Conservation (phyloP, 2,329 filamentous ascomycete genomes). For the Trichoderma sp. region DNA sequence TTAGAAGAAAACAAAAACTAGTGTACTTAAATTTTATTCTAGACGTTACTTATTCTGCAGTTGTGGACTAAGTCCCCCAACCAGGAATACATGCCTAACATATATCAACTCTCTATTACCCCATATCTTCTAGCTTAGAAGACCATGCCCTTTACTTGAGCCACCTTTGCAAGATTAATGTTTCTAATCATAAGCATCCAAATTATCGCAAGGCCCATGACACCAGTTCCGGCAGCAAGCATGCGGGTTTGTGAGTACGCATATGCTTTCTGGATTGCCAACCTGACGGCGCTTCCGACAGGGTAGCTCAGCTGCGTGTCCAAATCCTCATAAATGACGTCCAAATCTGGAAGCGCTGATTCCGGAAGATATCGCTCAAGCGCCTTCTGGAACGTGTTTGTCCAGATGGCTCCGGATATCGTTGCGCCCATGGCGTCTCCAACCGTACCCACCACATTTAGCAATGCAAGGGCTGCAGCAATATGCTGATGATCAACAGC, state of each 20-base stretch:
- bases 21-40: not conserved
- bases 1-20: not conserved
- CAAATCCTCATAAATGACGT: constrained; percentile 47
- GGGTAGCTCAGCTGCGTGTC: constrained; percentile 41
- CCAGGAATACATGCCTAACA: not conserved
- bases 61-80: not conserved
- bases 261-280: constrained; percentile 50
- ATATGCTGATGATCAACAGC: constrained; percentile 56
- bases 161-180: constrained; percentile 34
- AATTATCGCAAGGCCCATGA: constrained; percentile 32
- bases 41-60: not conserved
- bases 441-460: constrained; percentile 47
- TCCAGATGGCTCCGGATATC: constrained; percentile 46
- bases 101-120: not conserved
- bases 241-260: constrained; percentile 47
- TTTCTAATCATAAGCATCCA: constrained; percentile 36
- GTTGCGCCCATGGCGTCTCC: constrained; percentile 49
- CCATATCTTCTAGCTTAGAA: constrained; percentile 25
- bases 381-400: constrained; percentile 40
- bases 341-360: constrained; percentile 31
- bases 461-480: constrained; percentile 49
- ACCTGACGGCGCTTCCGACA: constrained; percentile 41
- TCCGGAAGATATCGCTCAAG: constrained; percentile 44
- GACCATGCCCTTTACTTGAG: constrained; percentile 36
- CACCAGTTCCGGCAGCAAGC: constrained; percentile 39